A percentile compares a stretch with the other conserved stretches of the same genome.
Evolutionary conservation across 139 green algal genomes (phyloP).

Genomic region (Chlorella sp.): DNA sequence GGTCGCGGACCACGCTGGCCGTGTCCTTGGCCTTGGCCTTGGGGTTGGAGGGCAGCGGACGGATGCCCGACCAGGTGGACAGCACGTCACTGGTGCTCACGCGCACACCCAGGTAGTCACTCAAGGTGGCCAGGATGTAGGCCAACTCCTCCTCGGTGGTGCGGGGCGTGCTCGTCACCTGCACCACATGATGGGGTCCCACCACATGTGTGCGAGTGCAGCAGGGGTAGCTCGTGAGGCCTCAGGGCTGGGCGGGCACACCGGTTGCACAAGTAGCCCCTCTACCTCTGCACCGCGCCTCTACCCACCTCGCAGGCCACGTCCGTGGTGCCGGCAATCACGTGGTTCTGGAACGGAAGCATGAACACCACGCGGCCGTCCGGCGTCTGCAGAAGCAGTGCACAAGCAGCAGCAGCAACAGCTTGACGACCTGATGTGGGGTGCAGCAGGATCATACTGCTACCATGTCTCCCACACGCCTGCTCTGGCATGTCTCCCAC

Average conservation of each 20-base stretch:
- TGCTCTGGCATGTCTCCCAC: too few species aligned
- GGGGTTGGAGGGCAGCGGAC: conserved; percentile 82
- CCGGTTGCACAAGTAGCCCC: too few species aligned
- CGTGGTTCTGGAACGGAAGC: conserved; percentile 78
- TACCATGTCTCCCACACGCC: not conserved
- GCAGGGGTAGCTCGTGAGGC: not conserved
- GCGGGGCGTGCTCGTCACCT: conserved; percentile 61
- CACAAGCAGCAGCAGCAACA: not conserved
- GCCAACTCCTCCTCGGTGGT: conserved; percentile 77
- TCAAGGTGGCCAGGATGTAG: conserved; percentile 93
- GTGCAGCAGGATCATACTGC: not conserved
- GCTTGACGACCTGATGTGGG: not conserved
- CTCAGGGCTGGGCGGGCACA: not conserved
- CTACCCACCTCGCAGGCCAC: conserved; percentile 8
- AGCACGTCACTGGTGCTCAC: conserved; percentile 79
- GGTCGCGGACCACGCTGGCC: conserved; percentile 33
- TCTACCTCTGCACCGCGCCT: not conserved
- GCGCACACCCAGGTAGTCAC: conserved; percentile 82
- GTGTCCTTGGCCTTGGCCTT: conserved; percentile 44
- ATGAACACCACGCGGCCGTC: conserved; percentile 97
- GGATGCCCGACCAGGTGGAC: conserved; percentile 88
- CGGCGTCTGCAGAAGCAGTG: conserved; percentile 18
- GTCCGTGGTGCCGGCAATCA: conserved; percentile 94
- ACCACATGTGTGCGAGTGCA: not conserved
- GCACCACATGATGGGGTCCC: not conserved